Percentiles rank a stretch among this genome's conserved stretches.
phyloP scores from a whole-genome alignment of 2,329 filamentous ascomycete species.

The Colletotrichum sojae region DNA sequence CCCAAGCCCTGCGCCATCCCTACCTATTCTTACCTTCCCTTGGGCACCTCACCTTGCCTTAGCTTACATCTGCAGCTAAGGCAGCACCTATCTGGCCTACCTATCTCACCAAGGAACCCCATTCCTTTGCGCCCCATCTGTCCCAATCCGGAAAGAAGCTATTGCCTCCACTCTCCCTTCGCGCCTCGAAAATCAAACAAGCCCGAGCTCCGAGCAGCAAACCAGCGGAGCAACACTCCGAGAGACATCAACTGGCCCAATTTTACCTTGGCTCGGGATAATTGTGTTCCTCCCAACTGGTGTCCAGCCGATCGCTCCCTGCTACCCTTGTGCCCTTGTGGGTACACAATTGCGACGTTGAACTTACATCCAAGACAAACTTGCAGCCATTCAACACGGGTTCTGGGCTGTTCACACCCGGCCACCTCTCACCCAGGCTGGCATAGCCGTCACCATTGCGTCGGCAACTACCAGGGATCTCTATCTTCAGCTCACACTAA shows the following conservation, averaged over 20 bases:
- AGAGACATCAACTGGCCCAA: slow-evolving; percentile 6
- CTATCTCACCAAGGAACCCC: background rate
- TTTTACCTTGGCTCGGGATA: background rate
- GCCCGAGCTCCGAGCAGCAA: slow-evolving; percentile 29
- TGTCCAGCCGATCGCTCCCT: slow-evolving; percentile 8
- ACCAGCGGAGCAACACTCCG: slow-evolving; percentile 19
- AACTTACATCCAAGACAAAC: background rate
- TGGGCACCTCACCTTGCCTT: background rate
- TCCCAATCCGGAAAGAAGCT: slow-evolving; percentile 38
- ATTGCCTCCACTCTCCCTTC: slow-evolving; percentile 12
- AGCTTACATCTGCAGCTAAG: slow-evolving; percentile 9
- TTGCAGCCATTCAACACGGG: background rate
- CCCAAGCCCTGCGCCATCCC: background rate
- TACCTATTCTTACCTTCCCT: background rate
- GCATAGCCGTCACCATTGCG: slow-evolving; percentile 26
- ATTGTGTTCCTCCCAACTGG: background rate
- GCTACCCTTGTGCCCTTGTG: background rate
- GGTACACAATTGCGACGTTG: slow-evolving; percentile 6
- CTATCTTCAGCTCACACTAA: background rate
- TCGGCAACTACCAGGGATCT: slow-evolving; percentile 3
- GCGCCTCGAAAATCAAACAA: slow-evolving; percentile 3
- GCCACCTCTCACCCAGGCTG: background rate
- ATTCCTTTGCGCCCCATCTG: slow-evolving; percentile 9
- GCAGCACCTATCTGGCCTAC: background rate
- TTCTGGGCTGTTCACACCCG: background rate